These are phyloP conservation scores for Henckelia pumila DNA, from an alignment of 257 asterid species.

Conservation along the genomic window DNA sequence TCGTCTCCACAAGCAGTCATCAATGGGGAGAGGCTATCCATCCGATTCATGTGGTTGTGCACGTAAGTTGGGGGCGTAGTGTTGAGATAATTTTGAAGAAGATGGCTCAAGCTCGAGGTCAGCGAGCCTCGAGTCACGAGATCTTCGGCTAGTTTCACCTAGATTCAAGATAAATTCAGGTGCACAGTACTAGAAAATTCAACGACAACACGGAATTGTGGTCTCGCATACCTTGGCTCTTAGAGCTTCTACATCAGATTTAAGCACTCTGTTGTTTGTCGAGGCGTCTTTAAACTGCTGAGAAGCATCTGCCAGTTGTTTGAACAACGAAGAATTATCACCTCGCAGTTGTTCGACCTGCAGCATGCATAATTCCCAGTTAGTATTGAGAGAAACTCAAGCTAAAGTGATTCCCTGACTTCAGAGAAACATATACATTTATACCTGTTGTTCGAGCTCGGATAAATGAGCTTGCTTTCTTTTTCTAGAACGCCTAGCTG, in stretches of 20 bases:
- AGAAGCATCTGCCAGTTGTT: constrained; percentile 60
- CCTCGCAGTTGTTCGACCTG: constrained; percentile 69
- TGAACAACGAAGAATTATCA: constrained; percentile 57
- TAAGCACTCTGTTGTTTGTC: constrained; percentile 81
- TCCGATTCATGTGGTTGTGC: constrained; percentile 29
- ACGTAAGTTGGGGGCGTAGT: constrained; percentile 42
- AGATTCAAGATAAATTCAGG: background rate
- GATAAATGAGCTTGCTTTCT: constrained; percentile 77
- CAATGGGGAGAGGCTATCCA: constrained; percentile 42
- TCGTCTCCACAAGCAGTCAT: constrained; percentile 35
- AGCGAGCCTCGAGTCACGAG: constrained; percentile 76
- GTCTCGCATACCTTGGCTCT: constrained; percentile 70
- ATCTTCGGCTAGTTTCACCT: constrained; percentile 94
- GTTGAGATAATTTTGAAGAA: constrained; percentile 64
- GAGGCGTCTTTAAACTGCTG: constrained; percentile 74
- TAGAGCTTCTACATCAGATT: constrained; percentile 88
- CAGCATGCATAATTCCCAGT: background rate
- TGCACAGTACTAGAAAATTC: background rate
- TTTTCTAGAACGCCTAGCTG: constrained; percentile 83
- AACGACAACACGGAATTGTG: too few species aligned
- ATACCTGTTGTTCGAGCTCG: constrained; percentile 81
- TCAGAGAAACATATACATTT: background rate
- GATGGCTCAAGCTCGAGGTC: constrained; percentile 71
- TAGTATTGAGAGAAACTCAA: background rate
- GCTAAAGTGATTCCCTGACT: background rate